Conservation (phyloP, 305 asterid species). For the Rubia tinctorum region DNA sequence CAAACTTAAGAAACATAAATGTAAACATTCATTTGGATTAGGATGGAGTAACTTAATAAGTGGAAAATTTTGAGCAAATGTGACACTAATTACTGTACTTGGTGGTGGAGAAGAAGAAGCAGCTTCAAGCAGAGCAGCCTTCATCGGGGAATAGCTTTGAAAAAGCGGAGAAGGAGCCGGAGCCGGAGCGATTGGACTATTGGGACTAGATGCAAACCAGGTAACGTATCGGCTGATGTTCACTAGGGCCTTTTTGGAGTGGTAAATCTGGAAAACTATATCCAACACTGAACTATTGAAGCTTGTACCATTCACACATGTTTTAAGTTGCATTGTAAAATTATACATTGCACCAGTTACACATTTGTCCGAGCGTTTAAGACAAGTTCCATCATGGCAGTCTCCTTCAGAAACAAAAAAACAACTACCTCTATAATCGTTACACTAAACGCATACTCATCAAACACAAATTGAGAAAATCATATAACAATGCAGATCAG, state of each 20-base stretch:
- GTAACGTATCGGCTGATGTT: slow-evolving; percentile 5
- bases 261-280: slow-evolving; percentile 1
- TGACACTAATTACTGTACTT: neutral
- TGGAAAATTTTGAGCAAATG: neutral
- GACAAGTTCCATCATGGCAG: too few species aligned
- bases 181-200: slow-evolving; percentile 1
- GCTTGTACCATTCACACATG: too few species aligned
- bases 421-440: too few species aligned
- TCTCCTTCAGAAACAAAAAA: too few species aligned
- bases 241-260: neutral
- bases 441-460: too few species aligned
- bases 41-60: neutral
- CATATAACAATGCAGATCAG: too few species aligned
- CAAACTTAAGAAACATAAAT: too few species aligned
- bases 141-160: neutral
- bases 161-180: neutral
- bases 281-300: neutral
- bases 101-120: neutral
- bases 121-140: neutral
- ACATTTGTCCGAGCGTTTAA: too few species aligned
- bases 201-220: slow-evolving; percentile 4
- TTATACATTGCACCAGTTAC: too few species aligned
- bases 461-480: too few species aligned
- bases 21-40: neutral
- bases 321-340: too few species aligned